These are phyloP conservation scores for Brassica carinata DNA, from an alignment of 345 rosid species.

Conservation along the genomic window DNA sequence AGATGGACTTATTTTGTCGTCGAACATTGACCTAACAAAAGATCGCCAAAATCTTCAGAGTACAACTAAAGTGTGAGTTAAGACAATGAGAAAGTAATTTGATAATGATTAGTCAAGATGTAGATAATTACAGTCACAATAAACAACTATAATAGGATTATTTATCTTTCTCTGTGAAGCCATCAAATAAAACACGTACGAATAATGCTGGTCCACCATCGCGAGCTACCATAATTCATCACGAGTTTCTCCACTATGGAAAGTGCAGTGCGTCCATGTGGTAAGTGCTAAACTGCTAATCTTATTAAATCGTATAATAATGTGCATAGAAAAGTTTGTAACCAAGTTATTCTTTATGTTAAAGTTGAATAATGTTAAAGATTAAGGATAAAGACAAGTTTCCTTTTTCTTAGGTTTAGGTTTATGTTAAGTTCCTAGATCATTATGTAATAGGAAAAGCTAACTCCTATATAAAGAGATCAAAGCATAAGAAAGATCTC, in stretches of 20 bases:
- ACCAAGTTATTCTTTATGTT: too few relatives aligned
- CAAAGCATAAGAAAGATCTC: too few relatives aligned
- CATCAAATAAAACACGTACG: conserved; percentile 17
- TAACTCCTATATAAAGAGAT: too few relatives aligned
- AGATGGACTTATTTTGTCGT: conserved; percentile 28
- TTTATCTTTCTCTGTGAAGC: conserved; percentile 4
- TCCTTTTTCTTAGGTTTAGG: too few relatives aligned
- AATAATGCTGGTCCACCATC: conserved; percentile 36
- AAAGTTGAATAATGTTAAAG: too few relatives aligned
- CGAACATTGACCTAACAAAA: conserved; percentile 39
- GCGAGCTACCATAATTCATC: conserved; percentile 29
- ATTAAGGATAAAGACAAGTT: too few relatives aligned
- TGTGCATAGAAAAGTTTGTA: not conserved
- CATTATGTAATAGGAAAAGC: too few relatives aligned
- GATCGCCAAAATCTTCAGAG: conserved; percentile 29
- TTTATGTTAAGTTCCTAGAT: too few relatives aligned
- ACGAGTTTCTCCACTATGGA: conserved; percentile 39
- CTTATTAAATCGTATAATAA: not conserved
- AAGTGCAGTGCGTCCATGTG: not conserved
- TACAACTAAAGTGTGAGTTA: conserved; percentile 22
- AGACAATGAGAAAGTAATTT: conserved; percentile 7
- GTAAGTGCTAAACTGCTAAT: not conserved
- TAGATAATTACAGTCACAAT: conserved; percentile 20
- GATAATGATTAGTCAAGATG: conserved; percentile 31
- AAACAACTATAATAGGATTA: not conserved